phyloP scores from a whole-genome alignment of 2,329 filamentous ascomycete genomes.

The Scedosporium minutisporum region DNA sequence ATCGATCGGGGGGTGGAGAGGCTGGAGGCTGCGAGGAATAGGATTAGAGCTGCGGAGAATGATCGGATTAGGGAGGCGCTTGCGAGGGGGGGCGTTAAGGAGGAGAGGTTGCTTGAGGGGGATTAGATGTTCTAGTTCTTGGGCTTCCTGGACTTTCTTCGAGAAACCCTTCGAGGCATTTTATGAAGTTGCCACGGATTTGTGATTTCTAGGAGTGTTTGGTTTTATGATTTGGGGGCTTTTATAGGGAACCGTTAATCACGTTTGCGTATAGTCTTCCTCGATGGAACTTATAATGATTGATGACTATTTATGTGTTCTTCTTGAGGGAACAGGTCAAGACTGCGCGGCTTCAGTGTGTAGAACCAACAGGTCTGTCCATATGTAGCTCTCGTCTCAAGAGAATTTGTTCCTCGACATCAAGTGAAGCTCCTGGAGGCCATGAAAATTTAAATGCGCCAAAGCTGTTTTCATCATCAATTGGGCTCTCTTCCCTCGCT shows the following conservation, averaged over 20 bases:
- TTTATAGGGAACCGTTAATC: too few species aligned
- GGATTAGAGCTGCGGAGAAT: slow-evolving; percentile 48
- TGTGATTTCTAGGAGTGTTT: neutral
- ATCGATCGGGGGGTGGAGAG: slow-evolving; percentile 66
- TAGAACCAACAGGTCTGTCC: too few species aligned
- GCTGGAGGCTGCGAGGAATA: slow-evolving; percentile 53
- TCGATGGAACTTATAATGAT: neutral
- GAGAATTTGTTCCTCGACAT: too few species aligned
- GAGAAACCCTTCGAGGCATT: neutral
- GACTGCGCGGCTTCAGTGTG: neutral
- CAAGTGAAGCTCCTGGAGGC: too few species aligned
- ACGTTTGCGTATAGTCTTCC: neutral
- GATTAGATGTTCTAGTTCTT: neutral
- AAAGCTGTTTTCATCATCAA: too few species aligned
- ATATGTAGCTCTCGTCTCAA: too few species aligned
- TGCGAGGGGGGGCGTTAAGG: slow-evolving; percentile 30
- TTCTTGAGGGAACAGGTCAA: neutral
- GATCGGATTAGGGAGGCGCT: slow-evolving; percentile 45
- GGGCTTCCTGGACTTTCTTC: neutral
- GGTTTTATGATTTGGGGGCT: too few species aligned
- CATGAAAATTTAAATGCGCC: too few species aligned
- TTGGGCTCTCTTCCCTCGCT: too few species aligned
- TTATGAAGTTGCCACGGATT: neutral
- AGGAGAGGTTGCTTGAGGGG: slow-evolving; percentile 24
- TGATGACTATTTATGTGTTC: neutral